Evolutionary conservation across 2,329 filamentous ascomycete species (phyloP).

Genomic region (Xylaria sp.): DNA sequence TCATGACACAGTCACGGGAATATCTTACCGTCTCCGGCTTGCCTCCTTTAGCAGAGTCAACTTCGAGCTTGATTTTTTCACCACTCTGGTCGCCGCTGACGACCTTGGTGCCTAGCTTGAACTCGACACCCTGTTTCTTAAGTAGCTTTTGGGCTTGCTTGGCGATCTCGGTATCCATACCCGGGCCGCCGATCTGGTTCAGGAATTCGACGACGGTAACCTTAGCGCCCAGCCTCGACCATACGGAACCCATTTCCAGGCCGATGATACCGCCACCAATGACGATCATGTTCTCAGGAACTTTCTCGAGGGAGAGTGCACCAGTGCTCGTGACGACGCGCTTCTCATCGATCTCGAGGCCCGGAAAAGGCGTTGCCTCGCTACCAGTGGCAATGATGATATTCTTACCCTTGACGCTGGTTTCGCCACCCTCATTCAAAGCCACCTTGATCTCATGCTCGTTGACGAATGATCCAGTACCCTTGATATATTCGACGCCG

Average conservation of each 20-base stretch:
- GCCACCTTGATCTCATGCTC: constrained; percentile 93
- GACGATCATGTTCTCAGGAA: constrained; percentile 96
- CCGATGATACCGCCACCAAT: constrained; percentile 99
- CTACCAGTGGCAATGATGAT: constrained; percentile 97
- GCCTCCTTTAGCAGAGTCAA: constrained; percentile 95
- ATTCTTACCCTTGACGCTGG: constrained; percentile 89
- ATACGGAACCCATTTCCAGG: constrained; percentile 97
- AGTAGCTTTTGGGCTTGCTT: constrained; percentile 94
- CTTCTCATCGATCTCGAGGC: constrained; percentile 96
- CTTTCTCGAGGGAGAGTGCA: constrained; percentile 86
- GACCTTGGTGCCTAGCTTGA: constrained; percentile 98
- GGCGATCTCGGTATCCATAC: constrained; percentile 94
- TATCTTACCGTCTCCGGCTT: constrained; percentile 85
- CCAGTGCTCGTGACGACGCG: constrained; percentile 96
- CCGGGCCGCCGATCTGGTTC: constrained; percentile 94
- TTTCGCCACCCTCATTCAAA: constrained; percentile 91
- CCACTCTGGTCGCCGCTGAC: constrained; percentile 82
- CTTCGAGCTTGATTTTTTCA: constrained; percentile 80
- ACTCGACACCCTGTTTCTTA: constrained; percentile 96
- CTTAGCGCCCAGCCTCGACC: constrained; percentile 92
- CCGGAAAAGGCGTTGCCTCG: constrained; percentile 95
- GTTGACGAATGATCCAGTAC: constrained; percentile 85
- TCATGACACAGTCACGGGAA: background rate
- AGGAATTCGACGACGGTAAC: constrained; percentile 98
- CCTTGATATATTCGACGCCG: constrained; percentile 97